Evolutionary conservation across 164 flowering plant genomes (phyloP).

Genomic region (Vitis amurensis): DNA sequence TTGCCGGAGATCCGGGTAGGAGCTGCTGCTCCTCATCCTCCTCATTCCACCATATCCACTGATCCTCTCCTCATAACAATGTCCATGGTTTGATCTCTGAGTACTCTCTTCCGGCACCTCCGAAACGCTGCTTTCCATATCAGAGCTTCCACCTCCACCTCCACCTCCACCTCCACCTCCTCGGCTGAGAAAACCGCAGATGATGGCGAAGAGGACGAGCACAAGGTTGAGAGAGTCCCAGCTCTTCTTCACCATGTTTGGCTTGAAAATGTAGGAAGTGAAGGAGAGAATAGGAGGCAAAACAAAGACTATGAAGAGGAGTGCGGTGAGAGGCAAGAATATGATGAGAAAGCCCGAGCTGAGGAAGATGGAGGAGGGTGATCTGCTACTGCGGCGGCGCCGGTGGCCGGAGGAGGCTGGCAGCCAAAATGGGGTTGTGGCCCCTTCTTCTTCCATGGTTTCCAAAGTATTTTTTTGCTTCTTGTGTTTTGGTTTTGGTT

Average conservation of each 20-base stretch:
- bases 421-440: constrained; percentile 52
- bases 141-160: background rate
- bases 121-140: background rate
- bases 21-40: constrained; percentile 42
- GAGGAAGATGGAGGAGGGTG: constrained; percentile 28
- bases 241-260: constrained; percentile 43
- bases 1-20: constrained; percentile 60
- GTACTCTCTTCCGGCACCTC: constrained; percentile 2
- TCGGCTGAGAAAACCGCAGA: constrained; percentile 48
- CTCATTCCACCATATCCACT: background rate
- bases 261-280: constrained; percentile 38
- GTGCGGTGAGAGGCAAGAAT: constrained; percentile 33
- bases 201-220: constrained; percentile 52
- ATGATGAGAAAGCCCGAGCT: constrained; percentile 38
- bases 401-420: constrained; percentile 18
- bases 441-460: constrained; percentile 34
- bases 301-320: constrained; percentile 30
- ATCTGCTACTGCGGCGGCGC: constrained; percentile 23
- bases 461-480: background rate
- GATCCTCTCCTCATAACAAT: no score
- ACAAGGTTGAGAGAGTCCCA: constrained; percentile 59
- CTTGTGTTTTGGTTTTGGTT: constrained; percentile 2
- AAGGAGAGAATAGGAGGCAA: constrained; percentile 37
- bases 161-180: background rate
- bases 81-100: constrained; percentile 2